Percentiles rank a stretch among this genome's conserved stretches.
These are phyloP conservation scores for Termitomyces eurrhizus DNA, from an alignment of 768 basidiomycete species.

Conservation along the genomic window DNA sequence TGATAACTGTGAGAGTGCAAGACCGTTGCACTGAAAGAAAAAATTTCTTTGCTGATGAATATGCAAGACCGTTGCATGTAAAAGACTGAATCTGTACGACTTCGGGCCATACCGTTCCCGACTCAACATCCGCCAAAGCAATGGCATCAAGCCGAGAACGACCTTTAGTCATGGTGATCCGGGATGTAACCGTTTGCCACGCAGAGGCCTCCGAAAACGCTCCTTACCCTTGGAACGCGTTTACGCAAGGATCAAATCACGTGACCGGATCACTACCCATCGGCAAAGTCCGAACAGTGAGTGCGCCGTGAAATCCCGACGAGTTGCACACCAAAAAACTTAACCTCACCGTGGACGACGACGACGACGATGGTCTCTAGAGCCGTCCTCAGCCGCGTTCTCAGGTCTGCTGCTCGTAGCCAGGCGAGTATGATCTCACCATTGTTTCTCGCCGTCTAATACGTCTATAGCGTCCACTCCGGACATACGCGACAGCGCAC, in stretches of 20 bases:
- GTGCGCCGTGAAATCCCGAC: conserved; percentile 18
- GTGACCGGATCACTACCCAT: not conserved
- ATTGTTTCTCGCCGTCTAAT: not conserved
- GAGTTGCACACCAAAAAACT: conserved; percentile 13
- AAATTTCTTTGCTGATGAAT: too few species aligned
- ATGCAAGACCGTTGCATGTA: too few species aligned
- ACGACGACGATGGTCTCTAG: conserved; percentile 28
- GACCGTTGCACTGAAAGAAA: too few species aligned
- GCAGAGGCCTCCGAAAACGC: too few species aligned
- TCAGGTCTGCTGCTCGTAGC: conserved; percentile 21
- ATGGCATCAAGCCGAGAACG: too few species aligned
- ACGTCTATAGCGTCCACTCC: conserved; percentile 27
- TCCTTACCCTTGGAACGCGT: too few species aligned
- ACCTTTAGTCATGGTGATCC: too few species aligned
- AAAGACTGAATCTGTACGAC: too few species aligned
- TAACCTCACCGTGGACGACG: conserved; percentile 17
- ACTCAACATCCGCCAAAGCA: too few species aligned
- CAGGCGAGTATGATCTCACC: conserved; percentile 6
- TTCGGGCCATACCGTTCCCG: too few species aligned
- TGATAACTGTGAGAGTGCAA: too few species aligned
- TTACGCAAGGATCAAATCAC: not conserved
- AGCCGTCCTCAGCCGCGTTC: conserved; percentile 25
- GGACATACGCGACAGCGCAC: conserved; percentile 73
- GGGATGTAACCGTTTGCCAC: too few species aligned
- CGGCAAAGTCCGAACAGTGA: conserved; percentile 12